Base-by-base conservation (phyloP, 179 eudicot genomes). In the Beta lomatogona region DNA sequence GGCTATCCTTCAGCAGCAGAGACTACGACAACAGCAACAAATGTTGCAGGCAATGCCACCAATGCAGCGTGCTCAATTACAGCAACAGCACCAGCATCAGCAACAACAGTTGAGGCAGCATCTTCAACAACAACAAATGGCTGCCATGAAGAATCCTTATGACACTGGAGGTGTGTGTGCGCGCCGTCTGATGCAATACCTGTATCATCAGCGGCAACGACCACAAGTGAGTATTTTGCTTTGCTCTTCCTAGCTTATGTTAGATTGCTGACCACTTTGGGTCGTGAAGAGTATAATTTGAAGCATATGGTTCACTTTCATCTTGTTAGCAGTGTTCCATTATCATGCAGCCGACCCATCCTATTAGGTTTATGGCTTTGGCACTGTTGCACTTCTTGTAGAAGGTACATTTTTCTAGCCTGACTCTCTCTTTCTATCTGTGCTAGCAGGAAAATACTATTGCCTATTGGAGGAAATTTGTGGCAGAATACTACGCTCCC, bases 391-490 rank as follows among this genome's bases (percentile, higher is more conserved):
- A 2, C 41, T 36, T 36, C 41, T 36, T 36, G 41, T 36, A 36
- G 3, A 36, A 36, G 41, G 4, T 3, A 36, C 41, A 36, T 4
- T 36, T 36, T 36, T 36, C 41, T 36, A 3, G 41, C 41, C 41
- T n/a, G 22, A 44, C 77, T 82, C 16, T 28, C 80, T 72, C n/a
- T 66, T 59, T 73, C 22, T 54, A 59, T 19, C 50, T 80, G 67
- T 80, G 77, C 64, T 73, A 21, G 71, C 90, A 95, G 99, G 98
- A 92, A 81, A 92, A 94, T 80, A 68, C 91, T 57, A 90, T 95
- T 88, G 92, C 91, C 71, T 95, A 92, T 77, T 95, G 99, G 99
- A 91, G 92, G 78, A 94, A 94, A 82, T 94, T 95, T 88, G 98
- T 94, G 76, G 88, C 92, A 2, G 98, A 95, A 84, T 95, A 92